Percentiles rank a stretch among this genome's conserved stretches.
Conservation (phyloP, 176 grass and related monocot species). For the Zoysia pacifica region DNA sequence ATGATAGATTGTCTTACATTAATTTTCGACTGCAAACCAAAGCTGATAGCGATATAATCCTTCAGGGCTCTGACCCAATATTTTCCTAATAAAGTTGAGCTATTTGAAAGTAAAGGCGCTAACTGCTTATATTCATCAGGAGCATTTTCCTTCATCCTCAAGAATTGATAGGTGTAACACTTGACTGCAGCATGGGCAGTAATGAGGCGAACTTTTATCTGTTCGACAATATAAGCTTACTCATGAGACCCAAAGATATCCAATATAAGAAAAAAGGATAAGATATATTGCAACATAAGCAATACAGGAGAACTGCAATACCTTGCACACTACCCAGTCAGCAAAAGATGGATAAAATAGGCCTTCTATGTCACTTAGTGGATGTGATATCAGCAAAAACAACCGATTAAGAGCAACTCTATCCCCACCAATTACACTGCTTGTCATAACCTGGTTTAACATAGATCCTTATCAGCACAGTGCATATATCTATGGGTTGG, state of each 20-base stretch:
- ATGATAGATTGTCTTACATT: constrained; percentile 57
- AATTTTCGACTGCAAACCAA: constrained; percentile 77
- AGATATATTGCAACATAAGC: constrained; percentile 14
- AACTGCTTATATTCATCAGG: constrained; percentile 86
- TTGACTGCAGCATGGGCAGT: constrained; percentile 96
- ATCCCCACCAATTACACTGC: constrained; percentile 83
- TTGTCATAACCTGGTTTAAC: constrained; percentile 81
- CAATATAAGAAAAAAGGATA: constrained; percentile 45
- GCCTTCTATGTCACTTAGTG: constrained; percentile 80
- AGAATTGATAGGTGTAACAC: constrained; percentile 82
- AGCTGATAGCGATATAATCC: constrained; percentile 78
- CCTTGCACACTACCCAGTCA: constrained; percentile 99
- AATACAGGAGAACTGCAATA: constrained; percentile 43
- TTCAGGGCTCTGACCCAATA: constrained; percentile 87
- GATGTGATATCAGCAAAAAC: constrained; percentile 80
- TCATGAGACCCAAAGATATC: constrained; percentile 19
- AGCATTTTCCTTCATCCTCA: constrained; percentile 66
- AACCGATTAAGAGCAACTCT: constrained; percentile 83
- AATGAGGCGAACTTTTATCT: constrained; percentile 92
- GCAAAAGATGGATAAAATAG: constrained; percentile 96
- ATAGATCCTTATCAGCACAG: constrained; percentile 34
- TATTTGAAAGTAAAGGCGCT: constrained; percentile 71
- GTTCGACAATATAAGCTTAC: constrained; percentile 36
- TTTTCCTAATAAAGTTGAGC: constrained; percentile 71
- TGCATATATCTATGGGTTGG: neutral